Evolutionary conservation across 805 yeast genomes (phyloP).

Genomic region (Ogataea dorogensis): DNA sequence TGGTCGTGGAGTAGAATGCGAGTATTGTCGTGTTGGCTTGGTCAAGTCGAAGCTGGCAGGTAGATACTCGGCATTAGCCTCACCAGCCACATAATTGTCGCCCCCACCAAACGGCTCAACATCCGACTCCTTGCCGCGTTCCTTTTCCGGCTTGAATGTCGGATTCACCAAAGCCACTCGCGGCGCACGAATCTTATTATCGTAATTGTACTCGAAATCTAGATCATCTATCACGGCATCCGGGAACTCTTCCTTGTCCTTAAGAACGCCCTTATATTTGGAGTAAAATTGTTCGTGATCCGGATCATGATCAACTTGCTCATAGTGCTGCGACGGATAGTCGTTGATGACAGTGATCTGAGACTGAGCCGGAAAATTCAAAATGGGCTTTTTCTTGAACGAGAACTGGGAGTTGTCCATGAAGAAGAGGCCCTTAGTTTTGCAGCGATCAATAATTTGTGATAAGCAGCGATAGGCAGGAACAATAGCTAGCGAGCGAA

Average conservation of each 20-base stretch:
- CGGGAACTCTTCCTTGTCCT: slow-evolving; percentile 31
- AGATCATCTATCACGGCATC: slow-evolving; percentile 29
- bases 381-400: slow-evolving; percentile 32
- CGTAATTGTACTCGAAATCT: slow-evolving; percentile 41
- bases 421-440: slow-evolving; percentile 1
- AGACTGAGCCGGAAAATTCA: slow-evolving; percentile 21
- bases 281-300: slow-evolving; percentile 32
- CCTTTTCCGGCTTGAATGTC: slow-evolving; percentile 2
- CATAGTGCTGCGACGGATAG: slow-evolving; percentile 34
- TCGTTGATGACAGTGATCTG: slow-evolving; percentile 29
- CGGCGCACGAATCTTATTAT: slow-evolving; percentile 56
- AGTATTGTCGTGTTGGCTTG: slow-evolving; percentile 38
- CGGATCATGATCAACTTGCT: slow-evolving; percentile 27
- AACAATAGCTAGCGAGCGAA: slow-evolving; percentile 2
- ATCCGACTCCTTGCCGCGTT: slow-evolving; percentile 14
- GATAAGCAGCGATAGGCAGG: no score
- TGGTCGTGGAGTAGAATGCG: slow-evolving; percentile 20
- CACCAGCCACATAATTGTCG: slow-evolving; percentile 4
- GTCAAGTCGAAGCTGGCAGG: slow-evolving; percentile 50
- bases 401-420: slow-evolving; percentile 25
- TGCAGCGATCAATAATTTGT: no score
- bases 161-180: slow-evolving; percentile 41
- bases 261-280: slow-evolving; percentile 32
- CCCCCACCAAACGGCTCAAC: no score
- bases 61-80: slow-evolving; percentile 26